These are phyloP conservation scores for Myxozyma vanderwaltii DNA, from an alignment of 805 yeast genomes.

Conservation along the genomic window DNA sequence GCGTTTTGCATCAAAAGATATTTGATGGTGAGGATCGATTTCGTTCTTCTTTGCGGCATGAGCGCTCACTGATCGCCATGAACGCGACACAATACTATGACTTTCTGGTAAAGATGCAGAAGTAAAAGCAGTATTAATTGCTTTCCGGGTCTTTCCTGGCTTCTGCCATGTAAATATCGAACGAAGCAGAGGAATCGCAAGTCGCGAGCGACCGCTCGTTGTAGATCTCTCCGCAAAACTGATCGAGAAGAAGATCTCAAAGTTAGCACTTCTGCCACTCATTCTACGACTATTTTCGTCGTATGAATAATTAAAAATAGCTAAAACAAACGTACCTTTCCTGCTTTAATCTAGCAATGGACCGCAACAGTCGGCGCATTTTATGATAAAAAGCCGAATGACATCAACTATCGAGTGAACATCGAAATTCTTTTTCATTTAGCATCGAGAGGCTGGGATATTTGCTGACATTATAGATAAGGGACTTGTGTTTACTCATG, in stretches of 20 bases:
- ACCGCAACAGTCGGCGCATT: conserved; percentile 6
- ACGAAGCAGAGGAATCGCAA: neutral
- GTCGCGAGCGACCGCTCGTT: neutral
- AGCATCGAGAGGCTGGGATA: no score
- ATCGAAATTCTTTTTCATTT: no score
- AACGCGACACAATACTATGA: neutral
- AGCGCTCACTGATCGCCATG: conserved; percentile 16
- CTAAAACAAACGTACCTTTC: neutral
- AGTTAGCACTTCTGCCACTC: neutral
- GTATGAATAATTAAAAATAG: neutral
- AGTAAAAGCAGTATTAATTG: neutral
- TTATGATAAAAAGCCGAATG: no score
- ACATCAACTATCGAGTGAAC: no score
- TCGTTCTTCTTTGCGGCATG: conserved; percentile 14
- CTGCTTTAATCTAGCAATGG: neutral
- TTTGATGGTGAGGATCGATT: conserved; percentile 33
- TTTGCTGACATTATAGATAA: no score
- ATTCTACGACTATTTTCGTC: neutral
- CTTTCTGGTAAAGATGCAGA: neutral
- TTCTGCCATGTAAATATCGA: conserved; percentile 9
- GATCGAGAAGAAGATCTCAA: neutral
- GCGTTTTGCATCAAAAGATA: conserved; percentile 35
- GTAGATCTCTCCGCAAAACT: conserved; percentile 2
- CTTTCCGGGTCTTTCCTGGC: neutral
- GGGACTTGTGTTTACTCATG: no score